Conservation (phyloP, 73 alveolate genomes). For the Paramecium pentaurelia region DNA sequence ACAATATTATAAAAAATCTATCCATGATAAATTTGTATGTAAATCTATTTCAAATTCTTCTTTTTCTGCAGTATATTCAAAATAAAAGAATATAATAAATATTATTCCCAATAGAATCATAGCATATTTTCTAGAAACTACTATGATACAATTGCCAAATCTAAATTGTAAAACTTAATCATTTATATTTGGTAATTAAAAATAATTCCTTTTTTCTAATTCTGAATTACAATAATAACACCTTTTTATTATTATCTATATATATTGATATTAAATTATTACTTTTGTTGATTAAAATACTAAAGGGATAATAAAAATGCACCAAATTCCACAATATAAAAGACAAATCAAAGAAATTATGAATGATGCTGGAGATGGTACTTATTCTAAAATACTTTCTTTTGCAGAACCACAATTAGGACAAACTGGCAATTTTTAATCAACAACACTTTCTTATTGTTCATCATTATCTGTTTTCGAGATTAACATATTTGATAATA, state of each 20-base stretch:
- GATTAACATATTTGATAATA: background rate
- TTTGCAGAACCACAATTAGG: conserved; percentile 31
- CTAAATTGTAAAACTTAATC: background rate
- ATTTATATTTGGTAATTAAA: background rate
- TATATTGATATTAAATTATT: background rate
- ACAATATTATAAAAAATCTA: background rate
- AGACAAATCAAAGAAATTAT: background rate
- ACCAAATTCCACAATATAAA: conserved; percentile 1
- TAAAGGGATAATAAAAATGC: background rate
- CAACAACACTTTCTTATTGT: background rate
- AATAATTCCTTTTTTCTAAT: conserved; percentile 25
- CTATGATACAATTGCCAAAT: background rate
- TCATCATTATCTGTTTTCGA: background rate
- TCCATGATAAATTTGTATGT: background rate
- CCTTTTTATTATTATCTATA: background rate
- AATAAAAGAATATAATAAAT: background rate
- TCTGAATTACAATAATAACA: background rate
- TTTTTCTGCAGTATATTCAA: background rate
- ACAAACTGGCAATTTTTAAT: background rate
- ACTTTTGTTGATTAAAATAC: conserved; percentile 11
- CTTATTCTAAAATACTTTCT: background rate
- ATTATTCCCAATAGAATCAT: background rate
- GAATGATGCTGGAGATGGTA: conserved; percentile 9
- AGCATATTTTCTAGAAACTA: background rate
- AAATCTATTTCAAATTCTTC: background rate